Evolutionary conservation across 345 rosid species (phyloP).

Genomic region (Brassica napus): DNA sequence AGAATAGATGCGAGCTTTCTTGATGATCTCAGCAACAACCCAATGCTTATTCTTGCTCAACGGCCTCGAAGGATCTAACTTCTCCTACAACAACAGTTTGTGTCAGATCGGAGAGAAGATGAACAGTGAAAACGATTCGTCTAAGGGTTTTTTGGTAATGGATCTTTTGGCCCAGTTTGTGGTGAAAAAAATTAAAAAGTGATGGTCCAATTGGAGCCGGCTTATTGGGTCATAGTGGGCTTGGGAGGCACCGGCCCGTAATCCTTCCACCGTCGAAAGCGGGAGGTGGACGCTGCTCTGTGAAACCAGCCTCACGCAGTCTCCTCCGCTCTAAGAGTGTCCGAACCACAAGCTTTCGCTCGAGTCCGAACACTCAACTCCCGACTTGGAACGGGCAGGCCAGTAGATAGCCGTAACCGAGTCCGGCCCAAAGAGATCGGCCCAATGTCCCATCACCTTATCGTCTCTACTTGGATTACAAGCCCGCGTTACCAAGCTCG

Average conservation of each 20-base stretch:
- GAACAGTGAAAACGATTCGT: not conserved
- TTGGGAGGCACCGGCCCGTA: conserved; percentile 24
- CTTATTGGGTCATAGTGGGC: conserved; percentile 4
- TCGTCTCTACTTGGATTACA: not conserved
- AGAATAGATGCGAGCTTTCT: conserved; percentile 73
- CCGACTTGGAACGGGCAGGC: conserved; percentile 3
- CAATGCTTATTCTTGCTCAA: conserved; percentile 89
- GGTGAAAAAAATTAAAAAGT: not conserved
- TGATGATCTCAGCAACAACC: conserved; percentile 86
- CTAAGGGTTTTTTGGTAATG: not conserved
- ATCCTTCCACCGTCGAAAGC: conserved; percentile 45
- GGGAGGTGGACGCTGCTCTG: conserved; percentile 45
- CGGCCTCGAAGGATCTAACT: conserved; percentile 92
- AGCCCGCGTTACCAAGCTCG: conserved; percentile 7
- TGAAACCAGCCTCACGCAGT: conserved; percentile 26
- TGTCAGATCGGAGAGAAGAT: not conserved
- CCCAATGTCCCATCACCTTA: not conserved
- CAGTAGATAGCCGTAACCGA: not conserved
- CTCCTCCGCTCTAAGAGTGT: conserved; percentile 3
- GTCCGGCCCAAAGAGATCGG: not conserved
- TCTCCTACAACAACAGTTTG: conserved; percentile 46
- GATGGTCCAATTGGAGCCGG: conserved; percentile 1
- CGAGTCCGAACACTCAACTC: not conserved
- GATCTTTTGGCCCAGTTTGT: not conserved
- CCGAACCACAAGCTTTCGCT: conserved; percentile 4